phyloP scores from a whole-genome alignment of 371 early-diverging fungal species.

The Mucor lusitanicus region DNA sequence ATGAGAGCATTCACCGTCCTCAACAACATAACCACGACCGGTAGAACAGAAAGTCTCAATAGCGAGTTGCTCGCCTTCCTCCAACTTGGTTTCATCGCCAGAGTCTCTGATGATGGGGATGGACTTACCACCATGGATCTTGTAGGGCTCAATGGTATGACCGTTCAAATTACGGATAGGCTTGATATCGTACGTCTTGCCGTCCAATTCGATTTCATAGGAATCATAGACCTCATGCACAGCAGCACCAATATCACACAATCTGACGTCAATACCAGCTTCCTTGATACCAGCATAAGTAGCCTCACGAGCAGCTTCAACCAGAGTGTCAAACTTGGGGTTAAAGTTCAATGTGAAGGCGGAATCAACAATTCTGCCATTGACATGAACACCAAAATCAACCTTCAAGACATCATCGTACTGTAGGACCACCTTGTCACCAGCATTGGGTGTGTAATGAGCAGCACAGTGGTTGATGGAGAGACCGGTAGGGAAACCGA shows the following conservation, averaged over 20 bases:
- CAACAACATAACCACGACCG: slow-evolving; percentile 93
- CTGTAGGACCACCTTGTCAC: slow-evolving; percentile 89
- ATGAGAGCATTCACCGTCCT: slow-evolving; percentile 96
- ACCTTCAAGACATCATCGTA: slow-evolving; percentile 98
- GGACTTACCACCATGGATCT: slow-evolving; percentile 97
- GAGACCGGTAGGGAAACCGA: slow-evolving; percentile 99
- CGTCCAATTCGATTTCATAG: slow-evolving; percentile 96
- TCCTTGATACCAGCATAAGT: slow-evolving; percentile 96
- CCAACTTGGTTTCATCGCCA: slow-evolving; percentile 94
- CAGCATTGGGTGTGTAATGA: slow-evolving; percentile 98
- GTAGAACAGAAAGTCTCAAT: slow-evolving; percentile 99
- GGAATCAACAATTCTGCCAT: slow-evolving; percentile 97
- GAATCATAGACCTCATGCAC: slow-evolving; percentile 98
- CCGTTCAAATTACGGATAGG: slow-evolving; percentile 98
- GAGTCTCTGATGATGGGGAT: slow-evolving; percentile 94
- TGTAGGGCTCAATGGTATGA: slow-evolving; percentile 95
- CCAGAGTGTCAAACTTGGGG: slow-evolving; percentile 86
- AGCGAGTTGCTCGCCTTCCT: slow-evolving; percentile 97
- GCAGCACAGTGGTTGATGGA: slow-evolving; percentile 99
- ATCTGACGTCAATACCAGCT: slow-evolving; percentile 96
- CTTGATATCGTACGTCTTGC: slow-evolving; percentile 93
- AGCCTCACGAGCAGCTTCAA: slow-evolving; percentile 95
- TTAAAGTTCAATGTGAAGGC: slow-evolving; percentile 98
- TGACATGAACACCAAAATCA: slow-evolving; percentile 98
- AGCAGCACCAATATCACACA: slow-evolving; percentile 98